Evolutionary conservation across 179 eudicot genomes (phyloP), one percentile per base, ranked within the genome.

Genomic region (Vitellaria paradoxa): DNA sequence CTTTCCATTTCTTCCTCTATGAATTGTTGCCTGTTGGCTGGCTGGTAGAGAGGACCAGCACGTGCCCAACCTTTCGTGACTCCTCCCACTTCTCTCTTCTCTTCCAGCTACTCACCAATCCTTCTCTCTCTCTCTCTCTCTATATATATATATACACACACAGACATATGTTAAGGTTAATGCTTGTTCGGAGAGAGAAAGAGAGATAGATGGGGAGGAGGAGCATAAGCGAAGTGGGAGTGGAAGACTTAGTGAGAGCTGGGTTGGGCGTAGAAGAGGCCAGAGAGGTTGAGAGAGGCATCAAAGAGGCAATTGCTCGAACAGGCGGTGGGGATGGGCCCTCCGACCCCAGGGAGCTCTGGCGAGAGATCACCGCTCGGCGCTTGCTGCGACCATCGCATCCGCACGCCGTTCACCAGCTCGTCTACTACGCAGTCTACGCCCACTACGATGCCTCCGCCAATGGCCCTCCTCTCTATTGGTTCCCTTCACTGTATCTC

Each of bases 401-500:
- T 42, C 97, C 97, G 3, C 93, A 91, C 80, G 70, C 90, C 7
- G 83, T 95, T 3, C 99, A 95, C 80, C 97, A 86, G 73, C 89
- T 88, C 50, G 71, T 95, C 20, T 95, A 88, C 90, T 78, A 91
- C 87, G 79, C 91, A 0, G 86, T 90, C 52, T 95, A 89, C 84
- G 84, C 83, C 76, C 26, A 77, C 53, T 91, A 91, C 49, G 68
- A 77, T 42, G 97, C 65, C 93, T 97, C 83, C n/a, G n/a, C n/a
- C n/a, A n/a, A n/a, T n/a, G n/a, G n/a, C n/a, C n/a, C n/a, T n/a
- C n/a, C n/a, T n/a, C 88, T 84, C 74, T 95, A 95, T 42, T 95
- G 99, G 95, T 95, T 90, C 80, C 99, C 99, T 72, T 91, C 97
- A 23, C 85, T 62, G 93, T 94, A 91, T 15, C 21, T 15, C 6